Evolutionary conservation across 2,329 filamentous ascomycete species (phyloP).

Genomic region (Pseudocercospora fuligena): DNA sequence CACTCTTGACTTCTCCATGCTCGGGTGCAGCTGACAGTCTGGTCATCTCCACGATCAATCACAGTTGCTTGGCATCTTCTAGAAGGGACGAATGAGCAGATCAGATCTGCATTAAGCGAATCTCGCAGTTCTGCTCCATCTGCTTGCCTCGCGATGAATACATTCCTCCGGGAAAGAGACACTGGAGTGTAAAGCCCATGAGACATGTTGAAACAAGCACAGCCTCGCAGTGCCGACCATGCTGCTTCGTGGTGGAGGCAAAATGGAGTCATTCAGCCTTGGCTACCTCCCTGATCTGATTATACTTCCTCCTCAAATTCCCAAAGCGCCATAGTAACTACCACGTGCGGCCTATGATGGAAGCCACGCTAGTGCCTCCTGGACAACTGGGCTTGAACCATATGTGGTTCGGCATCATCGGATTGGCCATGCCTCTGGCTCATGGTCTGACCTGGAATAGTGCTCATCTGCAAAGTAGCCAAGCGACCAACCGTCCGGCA

Average conservation of each 20-base stretch:
- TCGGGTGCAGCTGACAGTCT: neutral
- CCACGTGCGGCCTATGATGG: constrained; percentile 5
- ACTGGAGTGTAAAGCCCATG: neutral
- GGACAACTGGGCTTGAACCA: neutral
- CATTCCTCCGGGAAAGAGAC: neutral
- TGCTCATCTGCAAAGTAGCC: neutral
- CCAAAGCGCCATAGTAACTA: neutral
- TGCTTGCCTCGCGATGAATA: neutral
- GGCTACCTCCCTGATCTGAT: neutral
- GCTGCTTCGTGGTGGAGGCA: neutral
- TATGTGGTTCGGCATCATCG: constrained; percentile 1
- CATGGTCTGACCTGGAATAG: neutral
- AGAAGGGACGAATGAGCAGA: neutral
- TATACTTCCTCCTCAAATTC: neutral
- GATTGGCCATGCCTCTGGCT: neutral
- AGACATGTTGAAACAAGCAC: neutral
- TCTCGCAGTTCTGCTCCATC: neutral
- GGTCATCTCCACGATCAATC: neutral
- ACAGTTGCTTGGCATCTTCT: constrained; percentile 6
- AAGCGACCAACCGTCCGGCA: neutral
- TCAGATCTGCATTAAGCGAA: neutral
- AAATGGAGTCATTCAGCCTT: constrained; percentile 4
- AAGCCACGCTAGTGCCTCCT: neutral
- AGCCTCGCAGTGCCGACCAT: neutral
- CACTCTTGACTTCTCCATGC: neutral